Base-by-base conservation (phyloP, 805 yeast genomes). In the Tetrapisispora arboricola region DNA sequence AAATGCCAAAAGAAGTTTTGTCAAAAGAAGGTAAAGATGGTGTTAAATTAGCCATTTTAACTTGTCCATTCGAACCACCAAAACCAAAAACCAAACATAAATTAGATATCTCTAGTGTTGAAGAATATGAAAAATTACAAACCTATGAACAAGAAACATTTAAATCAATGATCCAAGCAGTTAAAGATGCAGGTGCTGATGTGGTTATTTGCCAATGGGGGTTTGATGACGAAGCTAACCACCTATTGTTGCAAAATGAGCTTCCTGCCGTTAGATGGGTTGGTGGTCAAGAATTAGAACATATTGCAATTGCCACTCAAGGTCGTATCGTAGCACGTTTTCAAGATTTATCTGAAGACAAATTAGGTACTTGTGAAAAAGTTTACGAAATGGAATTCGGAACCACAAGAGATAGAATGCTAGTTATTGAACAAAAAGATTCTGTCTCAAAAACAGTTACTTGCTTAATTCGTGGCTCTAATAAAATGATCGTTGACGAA, bases 51-150 rank as follows among this genome's bases (percentile, higher is more conserved):
- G 97, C 97, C 37, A 90, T 92, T 50, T 72, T 92, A 59, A 92
- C 99, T 2, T 90, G 97, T 69, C 97, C 99, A 53, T 92, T 92
- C 60, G 99, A 92, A 70, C 99, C 99, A 31, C 99, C 99, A 55
- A 92, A 92, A 68, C 99, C 99, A 51, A 92, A 92, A 70, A 92
- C 99, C 19, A 92, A 92, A 67, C 98, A 90, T 68, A 90, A 90
- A 72, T 72, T 90, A 54, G 95, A 90, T 61, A 90, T 90, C 48
- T 76, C 90, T 13, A 67, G 83, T n/a, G 96, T 87, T 17, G 96
- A 88, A 55, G 98, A 92, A 66, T 92, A 88, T 67, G 76, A 82
- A 62, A 81, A 77, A 48, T 73, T 92, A 59, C 98, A 94, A 68
- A 76, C 75, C 39, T 92, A 92, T 63, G 99, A 92, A 70, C 90